A percentile compares a stretch with the other conserved stretches of the same genome.
Evolutionary conservation across 306 rosid species (phyloP).

Genomic region (Rosa multiflora): DNA sequence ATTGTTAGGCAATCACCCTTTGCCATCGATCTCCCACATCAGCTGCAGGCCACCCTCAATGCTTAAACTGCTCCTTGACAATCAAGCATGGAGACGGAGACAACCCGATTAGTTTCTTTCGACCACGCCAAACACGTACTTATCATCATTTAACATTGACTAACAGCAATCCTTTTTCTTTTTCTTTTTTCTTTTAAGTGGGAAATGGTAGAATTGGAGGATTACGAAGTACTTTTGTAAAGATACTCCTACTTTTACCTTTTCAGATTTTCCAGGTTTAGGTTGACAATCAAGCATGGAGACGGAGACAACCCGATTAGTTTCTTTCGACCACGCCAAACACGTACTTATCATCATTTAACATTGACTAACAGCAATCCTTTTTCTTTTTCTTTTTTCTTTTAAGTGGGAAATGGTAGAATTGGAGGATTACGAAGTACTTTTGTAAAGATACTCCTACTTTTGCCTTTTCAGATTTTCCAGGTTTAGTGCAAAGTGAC

Average conservation of each 20-base stretch:
- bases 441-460: neutral
- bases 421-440: neutral
- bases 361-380: neutral
- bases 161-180: neutral
- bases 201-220: neutral
- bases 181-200: neutral
- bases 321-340: neutral
- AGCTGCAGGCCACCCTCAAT: neutral
- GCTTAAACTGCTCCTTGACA: neutral
- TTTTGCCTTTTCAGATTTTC: neutral
- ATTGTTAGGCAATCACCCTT: neutral
- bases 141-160: neutral
- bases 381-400: neutral
- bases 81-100: neutral
- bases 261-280: neutral
- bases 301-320: neutral
- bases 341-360: neutral
- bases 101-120: neutral
- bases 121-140: neutral
- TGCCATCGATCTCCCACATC: neutral
- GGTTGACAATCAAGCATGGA: slow-evolving; percentile 3
- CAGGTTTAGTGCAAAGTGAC: neutral
- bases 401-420: neutral
- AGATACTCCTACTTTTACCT: neutral
- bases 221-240: neutral